phyloP scores from a whole-genome alignment of 129 eudicot species.

The Chrysanthemum seticuspe region DNA sequence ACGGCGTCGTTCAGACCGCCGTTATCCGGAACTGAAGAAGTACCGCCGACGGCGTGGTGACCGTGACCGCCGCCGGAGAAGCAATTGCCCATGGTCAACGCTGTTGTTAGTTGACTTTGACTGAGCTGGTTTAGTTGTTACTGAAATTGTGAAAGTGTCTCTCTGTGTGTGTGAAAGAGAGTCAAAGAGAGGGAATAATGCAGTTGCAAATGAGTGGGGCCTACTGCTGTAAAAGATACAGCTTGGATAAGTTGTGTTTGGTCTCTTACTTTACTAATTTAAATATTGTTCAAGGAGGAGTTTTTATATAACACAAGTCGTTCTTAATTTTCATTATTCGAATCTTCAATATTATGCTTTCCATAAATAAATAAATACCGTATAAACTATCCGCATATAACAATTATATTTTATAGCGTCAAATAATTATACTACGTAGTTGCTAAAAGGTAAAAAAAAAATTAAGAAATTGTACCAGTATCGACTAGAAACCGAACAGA shows the following conservation, averaged over 20 bases:
- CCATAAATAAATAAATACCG: no score
- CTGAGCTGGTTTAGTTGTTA: conserved; percentile 10
- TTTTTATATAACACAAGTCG: no score
- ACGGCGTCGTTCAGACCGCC: conserved; percentile 74
- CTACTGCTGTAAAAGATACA: conserved; percentile 19
- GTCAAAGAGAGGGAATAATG: conserved; percentile 7
- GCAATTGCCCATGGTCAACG: conserved; percentile 82
- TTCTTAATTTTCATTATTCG: no score
- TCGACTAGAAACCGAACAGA: no score
- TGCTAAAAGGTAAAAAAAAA: no score
- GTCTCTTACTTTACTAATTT: no score
- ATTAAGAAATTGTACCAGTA: no score
- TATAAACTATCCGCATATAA: no score
- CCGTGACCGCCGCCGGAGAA: conserved; percentile 75
- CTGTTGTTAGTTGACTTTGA: conserved; percentile 16
- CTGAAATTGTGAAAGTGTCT: conserved; percentile 4
- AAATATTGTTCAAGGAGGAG: no score
- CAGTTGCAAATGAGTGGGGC: conserved; percentile 22
- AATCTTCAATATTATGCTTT: no score
- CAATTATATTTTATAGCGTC: no score
- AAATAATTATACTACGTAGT: no score
- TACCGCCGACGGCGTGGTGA: conserved; percentile 70
- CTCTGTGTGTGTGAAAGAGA: not conserved
- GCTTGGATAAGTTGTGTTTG: not conserved
- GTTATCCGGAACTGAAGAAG: conserved; percentile 29